Percentiles rank a stretch among this genome's conserved stretches.
Evolutionary conservation across 805 yeast species (phyloP).

Genomic region (Grigorovia humatica): DNA sequence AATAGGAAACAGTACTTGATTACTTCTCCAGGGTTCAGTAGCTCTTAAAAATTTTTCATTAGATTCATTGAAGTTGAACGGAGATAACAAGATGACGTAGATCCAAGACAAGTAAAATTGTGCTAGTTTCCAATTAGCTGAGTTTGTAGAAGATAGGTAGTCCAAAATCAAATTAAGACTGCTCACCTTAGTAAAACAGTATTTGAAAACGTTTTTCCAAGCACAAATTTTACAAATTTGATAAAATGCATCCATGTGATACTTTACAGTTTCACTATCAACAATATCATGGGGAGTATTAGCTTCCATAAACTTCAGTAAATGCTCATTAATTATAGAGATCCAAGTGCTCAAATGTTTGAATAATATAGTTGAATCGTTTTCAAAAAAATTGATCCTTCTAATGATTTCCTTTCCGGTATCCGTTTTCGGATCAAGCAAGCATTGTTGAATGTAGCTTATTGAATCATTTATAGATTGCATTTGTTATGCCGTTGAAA

Average conservation of each 20-base stretch:
- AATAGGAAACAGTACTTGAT: slow-evolving; percentile 34
- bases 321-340: not conserved
- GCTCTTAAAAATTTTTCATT: slow-evolving; percentile 31
- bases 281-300: not conserved
- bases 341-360: not conserved
- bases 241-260: slow-evolving; percentile 33
- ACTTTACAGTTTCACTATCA: not conserved
- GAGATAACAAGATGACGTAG: slow-evolving; percentile 56
- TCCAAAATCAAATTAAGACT: slow-evolving; percentile 33
- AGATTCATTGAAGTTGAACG: slow-evolving; percentile 47
- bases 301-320: not conserved
- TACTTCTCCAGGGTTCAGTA: slow-evolving; percentile 26
- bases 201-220: slow-evolving; percentile 46
- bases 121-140: slow-evolving; percentile 35
- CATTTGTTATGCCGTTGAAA: not conserved
- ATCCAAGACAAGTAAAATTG: slow-evolving; percentile 61
- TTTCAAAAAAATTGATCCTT: not conserved
- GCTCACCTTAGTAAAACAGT: slow-evolving; percentile 50
- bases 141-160: slow-evolving; percentile 10
- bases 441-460: not conserved
- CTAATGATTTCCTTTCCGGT: not conserved
- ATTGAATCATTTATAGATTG: not conserved
- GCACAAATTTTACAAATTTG: slow-evolving; percentile 56
- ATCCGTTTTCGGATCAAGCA: not conserved
- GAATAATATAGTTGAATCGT: not conserved